These are phyloP conservation scores for Sclerotinia trifoliorum DNA, from an alignment of 2,329 filamentous ascomycete species.

Conservation along the genomic window DNA sequence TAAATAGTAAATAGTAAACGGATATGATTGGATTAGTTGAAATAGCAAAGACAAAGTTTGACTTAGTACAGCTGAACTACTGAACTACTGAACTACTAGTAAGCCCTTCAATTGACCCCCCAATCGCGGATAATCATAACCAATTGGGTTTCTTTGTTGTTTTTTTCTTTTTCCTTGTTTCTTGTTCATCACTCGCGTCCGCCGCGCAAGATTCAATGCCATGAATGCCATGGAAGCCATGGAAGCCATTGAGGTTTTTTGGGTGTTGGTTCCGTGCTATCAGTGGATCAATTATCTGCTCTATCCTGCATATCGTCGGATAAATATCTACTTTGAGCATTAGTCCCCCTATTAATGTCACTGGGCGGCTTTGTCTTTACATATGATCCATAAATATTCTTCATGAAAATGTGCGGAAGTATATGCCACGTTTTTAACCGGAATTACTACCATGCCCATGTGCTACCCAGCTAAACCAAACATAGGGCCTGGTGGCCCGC, in stretches of 20 bases:
- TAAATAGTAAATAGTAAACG: too few species aligned
- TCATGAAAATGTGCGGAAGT: too few species aligned
- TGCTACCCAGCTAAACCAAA: too few species aligned
- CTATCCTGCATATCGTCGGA: neutral
- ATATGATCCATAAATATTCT: too few species aligned
- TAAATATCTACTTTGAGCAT: slow-evolving; percentile 9
- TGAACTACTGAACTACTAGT: too few species aligned
- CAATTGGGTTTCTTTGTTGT: neutral
- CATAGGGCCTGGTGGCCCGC: neutral
- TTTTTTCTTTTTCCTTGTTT: too few species aligned
- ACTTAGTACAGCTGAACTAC: neutral
- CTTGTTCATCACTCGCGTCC: neutral
- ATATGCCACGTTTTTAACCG: neutral
- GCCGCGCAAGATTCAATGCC: neutral
- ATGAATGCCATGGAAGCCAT: too few species aligned
- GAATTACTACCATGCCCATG: neutral
- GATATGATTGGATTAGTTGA: neutral
- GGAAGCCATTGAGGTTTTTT: neutral
- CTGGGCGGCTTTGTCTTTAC: neutral
- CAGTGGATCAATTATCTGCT: neutral
- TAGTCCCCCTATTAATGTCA: neutral
- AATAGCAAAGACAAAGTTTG: too few species aligned
- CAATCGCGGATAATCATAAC: neutral
- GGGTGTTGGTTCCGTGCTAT: too few species aligned
- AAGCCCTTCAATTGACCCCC: neutral